Evolutionary conservation across 352 stramenopile species (phyloP), one percentile per base, ranked within the genome.

Genomic region (Pythium apleroticum): DNA sequence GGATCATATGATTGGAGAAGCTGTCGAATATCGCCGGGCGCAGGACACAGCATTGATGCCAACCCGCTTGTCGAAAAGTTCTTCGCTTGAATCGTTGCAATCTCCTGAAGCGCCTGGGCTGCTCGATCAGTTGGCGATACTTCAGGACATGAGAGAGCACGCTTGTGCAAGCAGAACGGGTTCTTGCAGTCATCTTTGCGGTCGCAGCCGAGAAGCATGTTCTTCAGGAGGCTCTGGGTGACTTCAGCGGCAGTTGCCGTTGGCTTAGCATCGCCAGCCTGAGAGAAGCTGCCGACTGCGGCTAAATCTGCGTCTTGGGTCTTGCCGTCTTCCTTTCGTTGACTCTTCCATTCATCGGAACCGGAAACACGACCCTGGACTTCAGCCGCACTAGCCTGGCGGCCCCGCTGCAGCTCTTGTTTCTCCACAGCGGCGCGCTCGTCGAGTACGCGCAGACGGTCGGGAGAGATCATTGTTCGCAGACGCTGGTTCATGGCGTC

Each of bases 271-370:
- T 12, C 1, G 24, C 8, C 19, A 8, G 19, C 28, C 33, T 28
- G 52, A 14, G 30, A 45, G 41, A 22, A 1, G 8, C 4, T 22
- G 19, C 1, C 30, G 20, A 28, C 30, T 15, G 48, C 20, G 1
- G 14, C 35, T 22, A 6, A 28, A 22, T 14, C 15, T 15, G 35
- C 27, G 25, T 48, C 10, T 28, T 8, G 41, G 12, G 20, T 27
- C 19, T 25, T 45, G 15, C 85, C 87, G 52, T 88, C 78, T 80
- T 95, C 87, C 6, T 76, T 77, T 10, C 87, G 75, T 39, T 84
- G 72, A 52, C 60, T 86, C 57, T 90, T 91, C 87, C 87, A 95
- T 39, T 94, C 85, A 6, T 69, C 68, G 6, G 87, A 95, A 3
- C 87, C 87, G 7, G 87, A 95, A 35, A 93, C 78, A 27, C 87